A percentile compares a stretch with the other conserved stretches of the same genome.
Evolutionary conservation across 192 early-diverging fungal genomes (phyloP).

Genomic region (Mortierella antarctica): DNA sequence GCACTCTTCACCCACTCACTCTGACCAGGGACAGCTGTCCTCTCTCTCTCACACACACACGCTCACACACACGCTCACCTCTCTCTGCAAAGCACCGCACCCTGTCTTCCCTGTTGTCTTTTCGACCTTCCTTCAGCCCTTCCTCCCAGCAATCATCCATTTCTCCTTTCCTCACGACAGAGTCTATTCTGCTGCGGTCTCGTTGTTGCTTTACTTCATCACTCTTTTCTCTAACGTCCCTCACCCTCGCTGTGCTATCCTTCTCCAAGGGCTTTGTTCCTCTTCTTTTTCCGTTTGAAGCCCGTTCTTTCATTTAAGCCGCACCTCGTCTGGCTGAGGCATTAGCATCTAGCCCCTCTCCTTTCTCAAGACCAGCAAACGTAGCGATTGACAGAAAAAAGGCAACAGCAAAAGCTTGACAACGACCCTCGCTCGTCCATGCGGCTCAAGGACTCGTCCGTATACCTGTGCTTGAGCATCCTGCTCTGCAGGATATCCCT

Average conservation of each 20-base stretch:
- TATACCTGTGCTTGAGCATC: conserved; percentile 34
- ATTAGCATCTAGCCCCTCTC: neutral
- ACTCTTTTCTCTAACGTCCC: neutral
- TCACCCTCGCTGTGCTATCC: neutral
- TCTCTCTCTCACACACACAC: no score
- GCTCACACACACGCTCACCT: no score
- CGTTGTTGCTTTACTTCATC: neutral
- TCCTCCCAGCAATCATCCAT: no score
- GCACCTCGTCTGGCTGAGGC: neutral
- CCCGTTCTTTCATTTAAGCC: neutral
- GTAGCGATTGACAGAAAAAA: no score
- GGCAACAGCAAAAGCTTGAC: neutral
- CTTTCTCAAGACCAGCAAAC: neutral
- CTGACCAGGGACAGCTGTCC: no score
- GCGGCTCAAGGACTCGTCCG: conserved; percentile 43
- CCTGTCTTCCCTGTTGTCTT: no score
- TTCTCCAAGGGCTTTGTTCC: no score
- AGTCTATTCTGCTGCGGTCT: no score
- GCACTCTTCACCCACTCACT: no score
- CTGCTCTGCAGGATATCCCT: conserved; percentile 24
- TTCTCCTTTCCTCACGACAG: no score
- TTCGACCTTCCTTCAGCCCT: no score
- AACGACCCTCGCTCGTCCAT: conserved; percentile 6
- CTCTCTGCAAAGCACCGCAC: no score
- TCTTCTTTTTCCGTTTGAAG: neutral